Base-by-base conservation (phyloP, 1,139 yeast species). In the Nakaseomyces nivariensis region DNA sequence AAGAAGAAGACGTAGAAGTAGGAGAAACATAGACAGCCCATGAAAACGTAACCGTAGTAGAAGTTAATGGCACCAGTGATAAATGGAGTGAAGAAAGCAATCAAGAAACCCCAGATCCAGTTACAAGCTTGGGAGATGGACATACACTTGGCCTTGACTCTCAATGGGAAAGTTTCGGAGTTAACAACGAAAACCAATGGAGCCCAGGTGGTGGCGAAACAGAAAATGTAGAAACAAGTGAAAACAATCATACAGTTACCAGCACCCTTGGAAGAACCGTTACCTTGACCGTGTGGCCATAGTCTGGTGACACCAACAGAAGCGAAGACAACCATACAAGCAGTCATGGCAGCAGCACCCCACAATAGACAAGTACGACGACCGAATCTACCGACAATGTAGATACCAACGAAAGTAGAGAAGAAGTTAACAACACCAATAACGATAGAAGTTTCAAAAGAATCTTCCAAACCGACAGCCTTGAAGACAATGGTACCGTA, bases 161-260 rank as follows among this genome's bases (percentile, higher is more conserved):
- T 78, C 59, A 84, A 76, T 65, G 95, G 94, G 72, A 79, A 85
- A 52, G 82, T 74, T 72, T 86, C 95, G 40, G 92, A 80, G 50
- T 81, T 77, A 60, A 85, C 79, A 54, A 82, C 82, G 72, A 75
- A 86, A 47, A 82, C 82, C 63, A 82, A 79, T 61, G 95, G 92
- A 54, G 90, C 95, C 95, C 95, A 85, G 13, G 94, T 81, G 48
- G 84, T 75, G 48, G 95, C 94, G 66, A 86, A 86, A 73, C 79
- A 82, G 77, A 83, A 82, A 56, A 87, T 82, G 75, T 77, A 86
- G 64, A 85, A 72, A 72, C 92, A 83, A 38, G 92, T 79, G 58
- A 86, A 76, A 69, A 82, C 81, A 69, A 87, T 85, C 92, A 80
- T 78, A 55, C 83, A 85, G 66, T 81, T 72, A 67, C 92, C 94